A percentile compares a stretch with the other conserved stretches of the same genome.
phyloP scores from a whole-genome alignment of 176 grass and related monocot genomes.

The Panicum miliaceum region DNA sequence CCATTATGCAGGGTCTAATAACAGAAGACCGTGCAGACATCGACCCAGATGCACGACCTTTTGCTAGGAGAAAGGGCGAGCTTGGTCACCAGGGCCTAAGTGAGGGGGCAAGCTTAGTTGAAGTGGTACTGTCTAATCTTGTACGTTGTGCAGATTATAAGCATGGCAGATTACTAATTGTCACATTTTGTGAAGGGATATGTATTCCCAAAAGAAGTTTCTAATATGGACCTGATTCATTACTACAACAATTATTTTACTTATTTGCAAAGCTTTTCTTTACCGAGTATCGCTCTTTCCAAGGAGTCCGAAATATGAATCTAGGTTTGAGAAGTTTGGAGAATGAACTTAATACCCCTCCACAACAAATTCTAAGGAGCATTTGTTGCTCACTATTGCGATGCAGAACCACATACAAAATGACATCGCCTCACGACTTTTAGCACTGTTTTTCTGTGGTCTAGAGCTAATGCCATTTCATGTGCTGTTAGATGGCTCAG shows the following conservation, averaged over 20 bases:
- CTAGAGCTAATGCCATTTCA: conserved; percentile 26
- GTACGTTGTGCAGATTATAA: conserved; percentile 22
- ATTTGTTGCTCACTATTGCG: conserved; percentile 9
- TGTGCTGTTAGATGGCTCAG: conserved; percentile 21
- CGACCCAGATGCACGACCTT: conserved; percentile 76
- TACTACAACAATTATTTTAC: neutral
- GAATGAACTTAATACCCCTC: neutral
- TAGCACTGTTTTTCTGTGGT: conserved; percentile 2
- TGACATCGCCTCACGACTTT: neutral
- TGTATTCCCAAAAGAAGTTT: conserved; percentile 3
- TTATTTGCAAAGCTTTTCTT: conserved; percentile 13
- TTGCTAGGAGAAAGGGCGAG: conserved; percentile 84
- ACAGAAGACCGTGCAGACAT: conserved; percentile 84
- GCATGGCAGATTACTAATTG: conserved; percentile 3
- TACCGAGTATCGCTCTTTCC: neutral
- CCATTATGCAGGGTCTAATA: conserved; percentile 75
- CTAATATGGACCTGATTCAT: conserved; percentile 7
- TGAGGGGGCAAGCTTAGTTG: conserved; percentile 85
- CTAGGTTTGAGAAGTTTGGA: neutral
- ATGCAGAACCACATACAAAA: neutral
- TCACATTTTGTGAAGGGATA: too few species aligned
- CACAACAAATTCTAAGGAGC: conserved; percentile 19
- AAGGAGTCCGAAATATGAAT: neutral
- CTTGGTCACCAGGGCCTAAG: conserved; percentile 69
- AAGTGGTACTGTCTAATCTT: conserved; percentile 73